Conservation (phyloP, 1,139 yeast species). For the Blastobotrys apis region DNA sequence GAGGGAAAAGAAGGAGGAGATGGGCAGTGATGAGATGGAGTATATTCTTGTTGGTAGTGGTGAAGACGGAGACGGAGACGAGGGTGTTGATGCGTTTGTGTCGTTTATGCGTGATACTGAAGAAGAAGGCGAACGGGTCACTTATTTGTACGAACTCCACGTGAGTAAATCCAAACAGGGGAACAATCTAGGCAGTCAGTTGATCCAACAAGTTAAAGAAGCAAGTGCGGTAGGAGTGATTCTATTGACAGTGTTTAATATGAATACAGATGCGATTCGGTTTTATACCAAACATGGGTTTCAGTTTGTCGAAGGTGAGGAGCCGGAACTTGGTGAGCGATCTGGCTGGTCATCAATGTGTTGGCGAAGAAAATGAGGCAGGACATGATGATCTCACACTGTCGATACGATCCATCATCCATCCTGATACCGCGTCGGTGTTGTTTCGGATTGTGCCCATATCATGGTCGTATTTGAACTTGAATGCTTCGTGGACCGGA, state of each 20-base stretch:
- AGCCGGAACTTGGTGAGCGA: neutral
- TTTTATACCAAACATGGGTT: conserved; percentile 28
- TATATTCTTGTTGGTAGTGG: conserved; percentile 26
- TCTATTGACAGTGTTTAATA: conserved; percentile 29
- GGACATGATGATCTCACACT: neutral
- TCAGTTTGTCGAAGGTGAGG: conserved; percentile 5
- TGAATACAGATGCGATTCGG: conserved; percentile 27
- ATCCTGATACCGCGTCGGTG: conserved; percentile 27
- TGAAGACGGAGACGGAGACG: conserved; percentile 1
- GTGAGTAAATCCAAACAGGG: conserved; percentile 38
- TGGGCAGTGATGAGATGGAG: conserved; percentile 44
- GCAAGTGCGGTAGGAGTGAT: conserved; percentile 13
- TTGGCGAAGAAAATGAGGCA: neutral
- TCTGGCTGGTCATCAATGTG: neutral
- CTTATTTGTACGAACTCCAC: conserved; percentile 56
- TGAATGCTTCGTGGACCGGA: conserved; percentile 4
- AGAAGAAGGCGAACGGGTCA: conserved; percentile 29
- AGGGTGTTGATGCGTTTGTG: conserved; percentile 41
- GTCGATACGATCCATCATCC: conserved; percentile 31
- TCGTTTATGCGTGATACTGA: conserved; percentile 35
- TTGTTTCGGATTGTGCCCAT: conserved; percentile 7
- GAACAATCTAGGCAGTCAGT: conserved; percentile 36
- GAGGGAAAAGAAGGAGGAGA: conserved; percentile 43
- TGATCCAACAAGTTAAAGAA: conserved; percentile 32
- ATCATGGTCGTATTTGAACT: conserved; percentile 9